A percentile compares a stretch with the other conserved stretches of the same genome.
Evolutionary conservation across 2,329 filamentous ascomycete species (phyloP).

Genomic region (Capronia americana): DNA sequence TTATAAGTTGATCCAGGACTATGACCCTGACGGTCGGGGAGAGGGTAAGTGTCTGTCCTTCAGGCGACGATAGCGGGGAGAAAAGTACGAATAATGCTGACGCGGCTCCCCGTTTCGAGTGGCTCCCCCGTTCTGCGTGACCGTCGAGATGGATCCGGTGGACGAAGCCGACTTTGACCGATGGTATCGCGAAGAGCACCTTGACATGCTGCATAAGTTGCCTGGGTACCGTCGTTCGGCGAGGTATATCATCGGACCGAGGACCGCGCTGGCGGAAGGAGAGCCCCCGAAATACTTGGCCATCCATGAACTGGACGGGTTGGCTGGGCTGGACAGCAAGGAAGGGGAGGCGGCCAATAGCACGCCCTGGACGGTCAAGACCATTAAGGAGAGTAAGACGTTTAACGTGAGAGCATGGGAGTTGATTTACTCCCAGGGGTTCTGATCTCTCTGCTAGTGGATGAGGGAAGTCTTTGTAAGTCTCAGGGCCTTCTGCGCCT

Average conservation of each 20-base stretch:
- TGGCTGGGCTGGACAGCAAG: conserved; percentile 63
- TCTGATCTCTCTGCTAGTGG: conserved; percentile 9
- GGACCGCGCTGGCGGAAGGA: conserved; percentile 46
- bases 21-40: conserved; percentile 61
- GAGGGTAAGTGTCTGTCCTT: conserved; percentile 40
- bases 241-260: conserved; percentile 67
- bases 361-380: conserved; percentile 31
- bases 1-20: conserved; percentile 68
- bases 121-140: conserved; percentile 67
- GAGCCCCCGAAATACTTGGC: conserved; percentile 62
- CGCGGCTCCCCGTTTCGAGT: conserved; percentile 47
- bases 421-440: conserved; percentile 26
- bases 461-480: neutral
- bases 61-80: no score
- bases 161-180: conserved; percentile 63
- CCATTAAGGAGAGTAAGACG: conserved; percentile 28
- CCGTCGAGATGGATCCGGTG: conserved; percentile 64
- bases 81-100: conserved; percentile 5
- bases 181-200: conserved; percentile 80
- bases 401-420: conserved; percentile 31
- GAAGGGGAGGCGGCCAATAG: conserved; percentile 30
- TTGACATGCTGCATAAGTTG: conserved; percentile 72
- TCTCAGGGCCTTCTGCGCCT: neutral
- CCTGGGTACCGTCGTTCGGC: conserved; percentile 80
- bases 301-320: conserved; percentile 73